Conservation (phyloP, 1,139 yeast species). For the Debaryomycetaceae sp. region DNA sequence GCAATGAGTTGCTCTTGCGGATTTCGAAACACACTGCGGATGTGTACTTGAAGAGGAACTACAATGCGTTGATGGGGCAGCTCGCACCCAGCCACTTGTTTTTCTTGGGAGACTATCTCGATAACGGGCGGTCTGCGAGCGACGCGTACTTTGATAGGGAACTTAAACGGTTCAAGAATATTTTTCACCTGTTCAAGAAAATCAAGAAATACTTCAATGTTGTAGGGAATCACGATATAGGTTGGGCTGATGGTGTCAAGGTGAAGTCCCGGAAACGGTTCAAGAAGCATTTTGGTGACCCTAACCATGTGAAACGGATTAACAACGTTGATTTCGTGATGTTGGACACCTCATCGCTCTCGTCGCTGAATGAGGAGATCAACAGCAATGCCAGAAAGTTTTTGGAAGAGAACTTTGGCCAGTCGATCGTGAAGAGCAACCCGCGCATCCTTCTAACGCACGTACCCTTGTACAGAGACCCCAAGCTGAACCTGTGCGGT, state of each 20-base stretch:
- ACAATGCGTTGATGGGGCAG: slow-evolving; percentile 30
- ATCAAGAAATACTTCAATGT: slow-evolving; percentile 32
- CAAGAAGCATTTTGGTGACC: slow-evolving; percentile 34
- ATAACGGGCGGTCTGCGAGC: slow-evolving; percentile 46
- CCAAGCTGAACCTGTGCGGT: slow-evolving; percentile 36
- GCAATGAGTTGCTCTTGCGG: slow-evolving; percentile 30
- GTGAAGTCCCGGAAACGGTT: slow-evolving; percentile 37
- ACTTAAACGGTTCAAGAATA: slow-evolving; percentile 33
- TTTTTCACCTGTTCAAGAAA: slow-evolving; percentile 26
- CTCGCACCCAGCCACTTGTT: slow-evolving; percentile 44
- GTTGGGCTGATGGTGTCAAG: slow-evolving; percentile 49
- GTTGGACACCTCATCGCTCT: slow-evolving; percentile 44
- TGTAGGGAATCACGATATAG: slow-evolving; percentile 60
- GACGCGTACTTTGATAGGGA: slow-evolving; percentile 40
- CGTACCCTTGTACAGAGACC: slow-evolving; percentile 47
- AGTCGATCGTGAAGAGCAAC: slow-evolving; percentile 11
- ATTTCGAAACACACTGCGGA: slow-evolving; percentile 51
- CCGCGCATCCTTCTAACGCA: slow-evolving; percentile 46
- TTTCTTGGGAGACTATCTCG: slow-evolving; percentile 54
- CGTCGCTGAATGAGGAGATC: slow-evolving; percentile 29
- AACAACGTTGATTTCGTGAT: slow-evolving; percentile 45
- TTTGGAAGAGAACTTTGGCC: slow-evolving; percentile 17
- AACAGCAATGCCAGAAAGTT: slow-evolving; percentile 28
- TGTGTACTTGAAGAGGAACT: slow-evolving; percentile 45
- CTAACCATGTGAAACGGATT: slow-evolving; percentile 28